These are phyloP conservation scores for Penicillium mononematosum DNA, from an alignment of 495 filamentous ascomycete genomes.

Conservation along the genomic window DNA sequence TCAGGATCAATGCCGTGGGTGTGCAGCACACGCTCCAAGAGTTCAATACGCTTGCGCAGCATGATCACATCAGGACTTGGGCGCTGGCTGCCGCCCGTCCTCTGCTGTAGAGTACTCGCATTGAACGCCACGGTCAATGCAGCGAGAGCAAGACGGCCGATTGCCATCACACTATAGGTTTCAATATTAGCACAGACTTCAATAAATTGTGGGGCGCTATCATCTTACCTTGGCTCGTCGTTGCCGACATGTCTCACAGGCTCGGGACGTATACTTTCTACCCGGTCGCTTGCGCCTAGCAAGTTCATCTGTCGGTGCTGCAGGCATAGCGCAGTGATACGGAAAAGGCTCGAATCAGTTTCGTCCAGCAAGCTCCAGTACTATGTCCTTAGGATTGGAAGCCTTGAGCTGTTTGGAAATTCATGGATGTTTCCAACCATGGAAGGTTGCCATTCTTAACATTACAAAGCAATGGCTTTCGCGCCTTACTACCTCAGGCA, in stretches of 20 bases:
- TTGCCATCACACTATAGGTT: slow-evolving; percentile 25
- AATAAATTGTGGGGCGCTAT: neutral
- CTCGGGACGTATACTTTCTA: slow-evolving; percentile 31
- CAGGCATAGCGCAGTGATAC: slow-evolving; percentile 7
- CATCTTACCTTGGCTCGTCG: slow-evolving; percentile 29
- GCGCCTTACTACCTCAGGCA: too few species aligned
- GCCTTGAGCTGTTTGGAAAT: too few species aligned
- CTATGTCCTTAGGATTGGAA: too few species aligned
- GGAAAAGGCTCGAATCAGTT: neutral
- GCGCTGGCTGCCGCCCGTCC: slow-evolving; percentile 31
- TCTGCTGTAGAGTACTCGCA: slow-evolving; percentile 30
- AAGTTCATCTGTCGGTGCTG: slow-evolving; percentile 15
- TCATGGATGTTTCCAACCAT: too few species aligned
- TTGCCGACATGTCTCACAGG: slow-evolving; percentile 33
- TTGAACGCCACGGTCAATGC: slow-evolving; percentile 25
- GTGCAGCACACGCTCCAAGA: slow-evolving; percentile 24
- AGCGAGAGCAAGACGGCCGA: slow-evolving; percentile 30
- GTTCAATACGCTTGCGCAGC: slow-evolving; percentile 27
- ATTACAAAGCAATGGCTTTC: too few species aligned
- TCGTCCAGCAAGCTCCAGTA: too few species aligned
- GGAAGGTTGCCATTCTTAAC: too few species aligned
- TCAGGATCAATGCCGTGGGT: slow-evolving; percentile 28
- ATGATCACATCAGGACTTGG: slow-evolving; percentile 34
- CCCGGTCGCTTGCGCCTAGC: slow-evolving; percentile 21
- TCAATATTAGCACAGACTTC: neutral